Evolutionary conservation across 73 alveolate genomes (phyloP).

Genomic region (Paramecium biaurelia): DNA sequence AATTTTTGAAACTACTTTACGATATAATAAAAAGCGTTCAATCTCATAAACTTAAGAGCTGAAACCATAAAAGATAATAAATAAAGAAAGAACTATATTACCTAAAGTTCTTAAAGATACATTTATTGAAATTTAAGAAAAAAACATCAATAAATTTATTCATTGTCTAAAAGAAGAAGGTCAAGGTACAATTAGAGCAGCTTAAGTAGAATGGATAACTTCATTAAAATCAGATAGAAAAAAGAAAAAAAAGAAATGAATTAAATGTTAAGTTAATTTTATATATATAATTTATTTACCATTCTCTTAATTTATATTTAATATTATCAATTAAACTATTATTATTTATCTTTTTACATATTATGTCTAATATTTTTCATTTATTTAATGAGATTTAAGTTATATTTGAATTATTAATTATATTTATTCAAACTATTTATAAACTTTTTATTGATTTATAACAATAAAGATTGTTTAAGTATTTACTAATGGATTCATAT

Average conservation of each 20-base stretch:
- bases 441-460: too few species aligned
- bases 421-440: too few species aligned
- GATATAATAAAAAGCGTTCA: neutral
- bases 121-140: neutral
- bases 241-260: neutral
- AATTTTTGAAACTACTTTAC: neutral
- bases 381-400: too few species aligned
- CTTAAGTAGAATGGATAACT: neutral
- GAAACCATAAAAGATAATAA: neutral
- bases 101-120: neutral
- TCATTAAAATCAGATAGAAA: neutral
- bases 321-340: too few species aligned
- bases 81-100: neutral
- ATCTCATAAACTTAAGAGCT: neutral
- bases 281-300: neutral
- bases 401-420: too few species aligned
- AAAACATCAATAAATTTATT: neutral
- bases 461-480: too few species aligned
- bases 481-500: too few species aligned
- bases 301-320: too few species aligned
- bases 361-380: too few species aligned
- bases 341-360: too few species aligned
- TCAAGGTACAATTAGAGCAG: neutral
- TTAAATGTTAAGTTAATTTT: neutral
- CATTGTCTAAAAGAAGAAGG: neutral